Evolutionary conservation across 768 basidiomycete genomes (phyloP), one percentile per base, ranked within the genome.

Genomic region (Trichaptum fuscoviolaceum): DNA sequence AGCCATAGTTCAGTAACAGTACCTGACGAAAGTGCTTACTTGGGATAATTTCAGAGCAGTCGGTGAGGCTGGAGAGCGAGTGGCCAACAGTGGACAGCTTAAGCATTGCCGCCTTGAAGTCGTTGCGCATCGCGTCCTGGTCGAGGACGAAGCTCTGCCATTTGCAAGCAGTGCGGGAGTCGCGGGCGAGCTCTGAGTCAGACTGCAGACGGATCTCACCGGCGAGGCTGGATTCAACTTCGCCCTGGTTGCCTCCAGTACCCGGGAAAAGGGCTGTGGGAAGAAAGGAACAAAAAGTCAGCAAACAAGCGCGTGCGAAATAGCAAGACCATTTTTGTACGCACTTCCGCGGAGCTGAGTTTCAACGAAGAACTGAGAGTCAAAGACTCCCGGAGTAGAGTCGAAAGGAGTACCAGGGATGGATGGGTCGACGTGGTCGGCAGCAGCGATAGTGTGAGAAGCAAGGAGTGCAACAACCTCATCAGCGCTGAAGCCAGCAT

Each of bases 281-380:
- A 67, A 64, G 62, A 23, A 70, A 70, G 64, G 72, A 69, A 62
- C 75, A 71, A 63, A 62, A 64, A 70, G 71, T 58, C 70, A 67
- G 20, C 64, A 65, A 52, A 58, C 57, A 26, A 66, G 30, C 5
- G 36, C n/a, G 35, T 30, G 34, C 30, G 30, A 30, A 30, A 57
- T 65, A 20, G 7, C 57, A 59, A 12, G n/a, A 42, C 18, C 64
- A 20, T 20, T 52, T 36, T 69, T 24, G n/a, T 35, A 69, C 79
- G 79, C 81, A 66, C 79, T 81, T 8, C 83, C 81, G n/a, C 77
- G 76, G 57, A 85, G 77, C 67, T 78, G 78, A 12, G 69, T 67
- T 57, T 69, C 73, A 67, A 66, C 23, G 67, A 69, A 75, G 65
- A 77, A 68, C 58, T 74, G 75, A 27, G 68, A 70, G 67, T 75